Evolutionary conservation across 2,329 filamentous ascomycete genomes (phyloP), one percentile per base, ranked within the genome.

Genomic region (Hortaea sp.): DNA sequence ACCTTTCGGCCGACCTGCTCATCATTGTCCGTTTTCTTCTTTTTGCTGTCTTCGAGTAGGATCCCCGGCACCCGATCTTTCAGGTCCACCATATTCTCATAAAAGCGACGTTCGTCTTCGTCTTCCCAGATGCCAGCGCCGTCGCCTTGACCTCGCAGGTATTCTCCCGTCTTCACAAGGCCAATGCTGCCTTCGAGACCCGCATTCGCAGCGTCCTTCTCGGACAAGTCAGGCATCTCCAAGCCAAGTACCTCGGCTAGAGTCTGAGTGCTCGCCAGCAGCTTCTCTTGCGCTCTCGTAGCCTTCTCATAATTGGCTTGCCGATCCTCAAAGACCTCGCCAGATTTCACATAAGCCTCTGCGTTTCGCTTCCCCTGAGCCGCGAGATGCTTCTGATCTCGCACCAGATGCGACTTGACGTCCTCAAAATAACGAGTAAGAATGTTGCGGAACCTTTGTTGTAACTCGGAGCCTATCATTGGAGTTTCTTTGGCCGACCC

Each of bases 71-170:
- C 92, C 57, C 95, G 94, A 56, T 94, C 92, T 62, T 94, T 95
- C 11, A 98, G 72, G 62, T 98, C 92, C 9, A 94, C 85, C 7
- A 98, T 68, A 53, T 95, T 97, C 70, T 98, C 92, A 68, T 98
- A 98, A 65, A 98, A 98, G 50, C 92, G 85, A 49, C 92, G 82
- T 67, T 98, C 90, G 45, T 98, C 92, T 61, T 98, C 92, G 57
- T 98, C 92, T 69, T 95, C 89, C 92, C 92, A 98, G 52, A 98
- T 97, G 0, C 92, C 92, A 27, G 89, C 79, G 13, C 88, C 89
- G 49, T 97, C 90, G 20, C 83, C 84, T 63, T 94, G 86, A 9
- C 88, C 89, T 34, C 88, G 84, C 35, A 97, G 73, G 60, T 95
- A 97, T 57, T 97, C 90, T 0, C 88, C 87, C 7, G 89, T 85